These are phyloP conservation scores for Entomortierella chlamydospora DNA, from an alignment of 192 early-diverging fungal species.

Conservation along the genomic window DNA sequence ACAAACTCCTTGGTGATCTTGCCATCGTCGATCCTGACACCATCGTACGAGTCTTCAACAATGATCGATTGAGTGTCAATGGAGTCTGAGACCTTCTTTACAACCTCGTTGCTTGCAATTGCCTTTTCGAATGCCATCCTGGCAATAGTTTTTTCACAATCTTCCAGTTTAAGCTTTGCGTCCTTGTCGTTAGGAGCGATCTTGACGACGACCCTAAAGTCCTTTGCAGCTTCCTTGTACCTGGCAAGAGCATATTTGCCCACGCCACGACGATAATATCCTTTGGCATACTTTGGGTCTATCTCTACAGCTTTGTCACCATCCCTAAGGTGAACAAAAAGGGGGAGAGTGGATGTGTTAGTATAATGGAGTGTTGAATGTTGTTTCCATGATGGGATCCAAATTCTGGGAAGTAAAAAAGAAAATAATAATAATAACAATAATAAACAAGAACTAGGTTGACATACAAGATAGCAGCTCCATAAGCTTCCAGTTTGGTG, in stretches of 20 bases:
- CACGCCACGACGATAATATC: conserved; percentile 92
- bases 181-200: conserved; percentile 83
- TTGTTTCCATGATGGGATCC: background rate
- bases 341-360: background rate
- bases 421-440: background rate
- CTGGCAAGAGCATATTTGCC: conserved; percentile 89
- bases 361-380: no score
- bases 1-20: conserved; percentile 86
- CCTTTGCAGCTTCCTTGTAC: conserved; percentile 85
- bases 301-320: conserved; percentile 86
- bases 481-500: conserved; percentile 88
- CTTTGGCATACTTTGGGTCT: conserved; percentile 89
- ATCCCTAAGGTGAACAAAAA: conserved; percentile 60
- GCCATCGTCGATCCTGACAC: conserved; percentile 82
- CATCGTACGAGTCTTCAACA: conserved; percentile 84
- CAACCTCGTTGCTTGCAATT: conserved; percentile 77
- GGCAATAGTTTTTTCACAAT: conserved; percentile 92
- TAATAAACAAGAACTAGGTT: conserved; percentile 47
- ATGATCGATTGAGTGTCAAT: conserved; percentile 62
- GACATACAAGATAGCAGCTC: conserved; percentile 72
- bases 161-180: conserved; percentile 81
- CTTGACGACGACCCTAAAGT: conserved; percentile 77
- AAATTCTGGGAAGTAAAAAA: background rate
- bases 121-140: conserved; percentile 94
- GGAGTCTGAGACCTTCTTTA: conserved; percentile 65